Base-by-base conservation (phyloP, 129 eudicot genomes). In the Apium graveolens region DNA sequence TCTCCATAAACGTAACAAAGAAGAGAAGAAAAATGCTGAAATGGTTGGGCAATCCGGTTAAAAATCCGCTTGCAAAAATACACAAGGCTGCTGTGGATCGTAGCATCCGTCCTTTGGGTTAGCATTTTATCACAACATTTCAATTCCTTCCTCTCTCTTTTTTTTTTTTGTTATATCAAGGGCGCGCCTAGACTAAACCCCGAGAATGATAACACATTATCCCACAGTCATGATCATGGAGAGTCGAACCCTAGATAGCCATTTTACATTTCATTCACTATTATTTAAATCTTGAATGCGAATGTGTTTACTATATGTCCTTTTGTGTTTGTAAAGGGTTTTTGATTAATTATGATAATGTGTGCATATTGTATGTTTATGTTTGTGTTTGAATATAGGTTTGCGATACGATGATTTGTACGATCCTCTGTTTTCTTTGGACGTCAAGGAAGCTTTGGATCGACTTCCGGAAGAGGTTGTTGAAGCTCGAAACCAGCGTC, bases 381-480 rank as follows among this genome's bases (percentile, higher is more conserved):
- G 49, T 32, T 27, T 45, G 35, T 41, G 49, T 43, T 43, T 20
- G 9, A 71, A 7, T 71, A 24, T 48, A 88, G 96, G 96, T 31
- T 70, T 91, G 70, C 77, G 96, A 72, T 91, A 53, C 62, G 96
- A 91, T n/a, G 96, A 91, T 89, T 73, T 91, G 84, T 88, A 75
- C 71, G 96, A 91, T 85, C 96, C 91, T 35, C 63, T 77, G 82
- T 89, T 87, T 39, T 89, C 87, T 63, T 29, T 91, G 83, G 93
- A 91, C 75, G 85, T 91, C 32, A 85, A 91, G 82, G 96, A 91
- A 62, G 96, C 93, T 1, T 72, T 91, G 35, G 83, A 55, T 41
- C 84, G 96, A 20, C 84, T 91, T 35, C 96, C 96, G 29, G 82
- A 88, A 55, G 96, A 91, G 84, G 76, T 91, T 24, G 88, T 91